Conservation (phyloP, 1,284 basidiomycete genomes). For the Moesziomyces antarcticus region DNA sequence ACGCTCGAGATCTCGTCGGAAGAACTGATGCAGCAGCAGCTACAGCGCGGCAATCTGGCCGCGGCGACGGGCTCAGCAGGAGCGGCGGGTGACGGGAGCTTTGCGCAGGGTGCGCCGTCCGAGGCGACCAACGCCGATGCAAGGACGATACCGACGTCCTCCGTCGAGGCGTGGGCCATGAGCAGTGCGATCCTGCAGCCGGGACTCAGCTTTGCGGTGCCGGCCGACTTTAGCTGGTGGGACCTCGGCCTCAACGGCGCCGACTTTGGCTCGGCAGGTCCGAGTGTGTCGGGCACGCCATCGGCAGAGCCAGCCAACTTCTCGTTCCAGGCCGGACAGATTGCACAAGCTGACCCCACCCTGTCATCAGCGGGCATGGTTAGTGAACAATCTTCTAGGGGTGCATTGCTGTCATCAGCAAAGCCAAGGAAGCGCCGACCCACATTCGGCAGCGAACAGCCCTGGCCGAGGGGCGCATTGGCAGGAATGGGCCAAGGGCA, state of each 20-base stretch:
- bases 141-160: constrained; percentile 1
- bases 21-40: constrained; percentile 45
- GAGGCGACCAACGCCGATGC: background rate
- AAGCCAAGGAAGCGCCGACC: constrained; percentile 7
- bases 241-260: constrained; percentile 48
- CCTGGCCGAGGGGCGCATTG: constrained; percentile 44
- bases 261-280: constrained; percentile 14
- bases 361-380: background rate
- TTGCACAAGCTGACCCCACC: background rate
- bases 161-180: constrained; percentile 34
- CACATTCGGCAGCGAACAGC: constrained; percentile 19
- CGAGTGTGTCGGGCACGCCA: constrained; percentile 23
- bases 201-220: constrained; percentile 62
- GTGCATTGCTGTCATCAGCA: background rate
- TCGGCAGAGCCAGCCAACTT: constrained; percentile 18
- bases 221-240: constrained; percentile 66
- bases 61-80: constrained; percentile 8
- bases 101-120: constrained; percentile 12
- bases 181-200: constrained; percentile 55
- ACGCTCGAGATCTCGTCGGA: constrained; percentile 62
- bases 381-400: constrained; percentile 1
- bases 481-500: constrained; percentile 52
- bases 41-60: constrained; percentile 23
- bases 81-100: background rate
- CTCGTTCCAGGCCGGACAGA: background rate